These are phyloP conservation scores for Sonneratia alba DNA, from an alignment of 345 rosid genomes.

Conservation along the genomic window DNA sequence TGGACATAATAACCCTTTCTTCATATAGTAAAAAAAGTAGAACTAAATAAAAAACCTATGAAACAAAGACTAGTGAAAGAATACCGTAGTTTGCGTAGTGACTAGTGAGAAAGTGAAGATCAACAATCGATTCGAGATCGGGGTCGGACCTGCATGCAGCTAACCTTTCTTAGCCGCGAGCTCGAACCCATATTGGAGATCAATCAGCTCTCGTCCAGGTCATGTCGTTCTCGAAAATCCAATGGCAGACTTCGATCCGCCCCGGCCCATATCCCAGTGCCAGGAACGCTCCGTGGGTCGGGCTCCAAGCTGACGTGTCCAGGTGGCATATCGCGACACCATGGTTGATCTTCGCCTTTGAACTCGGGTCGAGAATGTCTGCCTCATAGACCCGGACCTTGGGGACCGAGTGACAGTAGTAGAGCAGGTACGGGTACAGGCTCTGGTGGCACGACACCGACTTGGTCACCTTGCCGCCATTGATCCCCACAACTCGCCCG, in stretches of 20 bases:
- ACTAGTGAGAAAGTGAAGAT: neutral
- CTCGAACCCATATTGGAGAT: neutral
- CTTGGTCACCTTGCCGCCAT: conserved; percentile 27
- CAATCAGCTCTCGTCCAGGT: conserved; percentile 25
- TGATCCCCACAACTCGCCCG: conserved; percentile 29
- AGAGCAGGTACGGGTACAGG: conserved; percentile 32
- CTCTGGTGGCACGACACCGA: conserved; percentile 48
- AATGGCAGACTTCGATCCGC: conserved; percentile 41
- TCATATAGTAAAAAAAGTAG: no score
- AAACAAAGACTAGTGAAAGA: neutral
- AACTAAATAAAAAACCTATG: neutral
- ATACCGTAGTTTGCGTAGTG: neutral
- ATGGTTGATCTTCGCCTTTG: conserved; percentile 28
- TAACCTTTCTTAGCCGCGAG: conserved; percentile 3
- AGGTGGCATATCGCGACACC: conserved; percentile 43
- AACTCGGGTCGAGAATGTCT: conserved; percentile 28
- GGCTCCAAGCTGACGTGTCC: conserved; percentile 42
- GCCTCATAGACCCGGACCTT: conserved; percentile 41
- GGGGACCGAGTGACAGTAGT: conserved; percentile 48
- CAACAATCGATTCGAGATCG: neutral
- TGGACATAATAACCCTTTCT: neutral
- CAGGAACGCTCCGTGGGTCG: conserved; percentile 36
- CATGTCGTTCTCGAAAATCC: conserved; percentile 46
- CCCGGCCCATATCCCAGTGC: conserved; percentile 38
- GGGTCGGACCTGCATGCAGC: neutral